Evolutionary conservation across 1,284 basidiomycete genomes (phyloP), one percentile per base, ranked within the genome.

Genomic region (Coniferiporia sulphurascens): DNA sequence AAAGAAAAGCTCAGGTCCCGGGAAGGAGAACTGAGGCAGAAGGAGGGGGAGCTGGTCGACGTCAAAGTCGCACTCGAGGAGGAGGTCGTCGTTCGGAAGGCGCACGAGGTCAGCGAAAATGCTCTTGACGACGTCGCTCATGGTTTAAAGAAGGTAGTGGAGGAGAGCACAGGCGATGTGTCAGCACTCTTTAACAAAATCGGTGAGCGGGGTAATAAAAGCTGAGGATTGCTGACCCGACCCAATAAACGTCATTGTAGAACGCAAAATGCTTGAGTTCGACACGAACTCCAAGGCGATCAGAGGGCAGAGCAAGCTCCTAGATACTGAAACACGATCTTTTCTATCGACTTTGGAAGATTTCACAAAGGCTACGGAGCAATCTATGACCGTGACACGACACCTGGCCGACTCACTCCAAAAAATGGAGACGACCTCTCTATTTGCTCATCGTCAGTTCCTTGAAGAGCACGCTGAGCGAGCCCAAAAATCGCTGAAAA

Each of bases 171-270:
- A 19, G 77, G 75, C 10, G 92, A 97, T 69, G 78, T 95, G 17
- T 78, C 76, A 4, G 83, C 84, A 0, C 73, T 97, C 10, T 93
- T 93, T 65, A 85, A 85, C 56, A 97, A 97, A 74, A 80, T 97
- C 45, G 86, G 91, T 93, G 67, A 65, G 84, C 45, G 57, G 19
- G 17, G 19, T 44, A 17, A 48, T 13, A 38, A 7, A 49, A 55
- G 19, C 51, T 27, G 7, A 41, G 9, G 9, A 2, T 27, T 27
- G 27, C 27, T 27, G 27, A 27, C 27, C 5, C 27, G 5, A 27
- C 27, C 27, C 27, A 27, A 27, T 5, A 27, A 27, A 27, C 5
- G 27, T 2, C 2, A 2, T 41, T 41, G 38, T 66, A 93, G 93
- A 91, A 49, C 87, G 93, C 61, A 93, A 92, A 69, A 75, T 83